Evolutionary conservation across 495 filamentous ascomycete species (phyloP), one percentile per base, ranked within the genome.

Genomic region (Aspergillus indologenus): DNA sequence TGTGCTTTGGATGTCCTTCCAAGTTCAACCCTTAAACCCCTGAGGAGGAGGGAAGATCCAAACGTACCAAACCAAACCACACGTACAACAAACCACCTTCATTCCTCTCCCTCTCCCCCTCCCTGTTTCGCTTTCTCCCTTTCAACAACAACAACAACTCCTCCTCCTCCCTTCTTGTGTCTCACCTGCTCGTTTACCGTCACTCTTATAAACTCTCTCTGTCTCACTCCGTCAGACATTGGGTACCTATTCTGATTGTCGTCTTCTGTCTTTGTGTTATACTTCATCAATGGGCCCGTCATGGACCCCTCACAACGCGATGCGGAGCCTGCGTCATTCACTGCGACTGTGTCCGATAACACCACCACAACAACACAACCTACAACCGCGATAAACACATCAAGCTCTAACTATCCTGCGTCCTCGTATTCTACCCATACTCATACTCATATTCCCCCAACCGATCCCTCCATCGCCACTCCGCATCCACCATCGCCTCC

Each of bases 381-480:
- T 29, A 29, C 34, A 40, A 40, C 34, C 5, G 34, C 12, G 12
- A 40, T 14, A 40, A 40, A 14, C 5, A 2, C 34, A 9, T 11
- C 34, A 11, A 40, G 34, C 34, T 40, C 3, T 9, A 29, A 29
- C 26, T 29, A 29, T 29, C 9, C 26, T 9, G 9, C 9, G 26
- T 29, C 26, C n/a, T n/a, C n/a, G n/a, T n/a, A n/a, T 29, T 29
- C 34, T 40, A 9, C 34, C 44, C 53, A 7, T 26, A 46, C 21
- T 26, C 60, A 21, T 62, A 61, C 15, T 63, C 72, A 15, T 68
- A 12, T 81, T 54, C 72, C 71, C 54, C 69, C 82, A 63, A 73
- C 75, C 62, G 71, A 75, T 52, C 70, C 83, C 47, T 78, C 79
- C 45, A 75, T 72, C 29, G 67, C 75, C 50, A 81, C 75, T 43